Base-by-base conservation (phyloP, 352 stramenopile species). In the Peronospora belbahrii region DNA sequence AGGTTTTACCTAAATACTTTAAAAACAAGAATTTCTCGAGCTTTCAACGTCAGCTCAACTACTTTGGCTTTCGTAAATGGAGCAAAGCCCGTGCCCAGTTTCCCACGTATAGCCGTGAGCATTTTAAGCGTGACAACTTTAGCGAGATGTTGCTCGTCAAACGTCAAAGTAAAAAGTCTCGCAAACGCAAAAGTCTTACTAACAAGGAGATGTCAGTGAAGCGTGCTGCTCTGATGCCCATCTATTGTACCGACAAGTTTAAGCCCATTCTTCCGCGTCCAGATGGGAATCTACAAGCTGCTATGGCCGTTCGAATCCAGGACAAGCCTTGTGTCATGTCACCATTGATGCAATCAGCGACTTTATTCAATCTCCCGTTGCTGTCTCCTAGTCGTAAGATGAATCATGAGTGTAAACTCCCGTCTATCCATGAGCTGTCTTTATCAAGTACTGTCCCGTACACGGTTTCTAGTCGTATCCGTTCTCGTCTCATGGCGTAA, bases 21-120 rank as follows among this genome's bases (percentile, higher is more conserved):
- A 97, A 96, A 65, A 95, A 97, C 70, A 88, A 91, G 55, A 96
- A 92, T 60, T 97, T 97, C 65, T 90, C 92, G n/a, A 97, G 88
- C 43, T 94, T 97, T 49, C 85, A 96, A 57, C 83, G 92, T 15
- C 89, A 97, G 60, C 77, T 97, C 40, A 97, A 96, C 72, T 97
- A 97, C 70, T 97, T 97, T 66, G 79, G 71, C 42, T 97, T 97
- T 67, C 77, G 81, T 52, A 95, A 95, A 57, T 90, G 78, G 76
- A 87, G 68, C 72, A 93, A 93, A 55, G 70, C 76, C 2, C 74
- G 77, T 32, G 66, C 78, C 10, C 66, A 76, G 52, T 73, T 77
- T 55, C 72, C 76, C 11, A 93, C 81, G 9, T 93, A 89, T 62
- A 82, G 70, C 28, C 76, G 76, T 22, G 72, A 90, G 35, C 75